Evolutionary conservation across 345 rosid species (phyloP).

Genomic region (Laguncularia racemosa): DNA sequence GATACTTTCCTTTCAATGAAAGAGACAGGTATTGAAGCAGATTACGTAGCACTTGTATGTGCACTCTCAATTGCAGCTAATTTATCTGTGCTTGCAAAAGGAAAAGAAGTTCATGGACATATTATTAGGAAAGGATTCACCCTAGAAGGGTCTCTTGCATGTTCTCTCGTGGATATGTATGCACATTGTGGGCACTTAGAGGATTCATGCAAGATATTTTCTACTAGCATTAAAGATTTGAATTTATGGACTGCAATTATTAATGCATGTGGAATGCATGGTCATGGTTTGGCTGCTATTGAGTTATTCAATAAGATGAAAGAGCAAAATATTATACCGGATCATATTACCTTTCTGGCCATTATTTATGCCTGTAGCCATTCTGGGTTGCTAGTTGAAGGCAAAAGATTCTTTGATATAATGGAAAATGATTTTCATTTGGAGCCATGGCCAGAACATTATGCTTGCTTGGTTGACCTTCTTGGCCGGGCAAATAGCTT

Average conservation of each 20-base stretch:
- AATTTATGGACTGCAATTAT: slow-evolving; percentile 76
- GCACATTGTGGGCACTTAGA: slow-evolving; percentile 64
- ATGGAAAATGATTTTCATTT: slow-evolving; percentile 56
- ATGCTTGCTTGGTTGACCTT: slow-evolving; percentile 75
- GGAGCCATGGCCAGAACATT: slow-evolving; percentile 89
- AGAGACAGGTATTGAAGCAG: slow-evolving; percentile 42
- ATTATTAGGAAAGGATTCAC: slow-evolving; percentile 46
- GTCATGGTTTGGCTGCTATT: slow-evolving; percentile 55
- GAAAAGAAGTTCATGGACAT: slow-evolving; percentile 70
- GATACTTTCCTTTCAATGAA: slow-evolving; percentile 36
- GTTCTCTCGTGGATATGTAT: slow-evolving; percentile 76
- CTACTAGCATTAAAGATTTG: slow-evolving; percentile 30
- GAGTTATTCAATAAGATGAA: slow-evolving; percentile 49
- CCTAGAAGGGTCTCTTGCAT: slow-evolving; percentile 47
- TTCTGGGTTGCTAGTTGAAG: slow-evolving; percentile 68
- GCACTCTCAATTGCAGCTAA: slow-evolving; percentile 56
- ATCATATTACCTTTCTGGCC: slow-evolving; percentile 69
- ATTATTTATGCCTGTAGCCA: slow-evolving; percentile 83
- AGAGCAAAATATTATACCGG: slow-evolving; percentile 38
- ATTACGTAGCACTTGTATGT: slow-evolving; percentile 52
- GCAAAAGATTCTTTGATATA: slow-evolving; percentile 40
- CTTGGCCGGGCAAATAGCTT: slow-evolving; percentile 71
- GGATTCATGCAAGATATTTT: slow-evolving; percentile 44
- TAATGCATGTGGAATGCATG: slow-evolving; percentile 80
- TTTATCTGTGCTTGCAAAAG: slow-evolving; percentile 60